These are phyloP conservation scores for Metarhizium robertsii DNA, from an alignment of 2,329 filamentous ascomycete genomes.

Conservation along the genomic window DNA sequence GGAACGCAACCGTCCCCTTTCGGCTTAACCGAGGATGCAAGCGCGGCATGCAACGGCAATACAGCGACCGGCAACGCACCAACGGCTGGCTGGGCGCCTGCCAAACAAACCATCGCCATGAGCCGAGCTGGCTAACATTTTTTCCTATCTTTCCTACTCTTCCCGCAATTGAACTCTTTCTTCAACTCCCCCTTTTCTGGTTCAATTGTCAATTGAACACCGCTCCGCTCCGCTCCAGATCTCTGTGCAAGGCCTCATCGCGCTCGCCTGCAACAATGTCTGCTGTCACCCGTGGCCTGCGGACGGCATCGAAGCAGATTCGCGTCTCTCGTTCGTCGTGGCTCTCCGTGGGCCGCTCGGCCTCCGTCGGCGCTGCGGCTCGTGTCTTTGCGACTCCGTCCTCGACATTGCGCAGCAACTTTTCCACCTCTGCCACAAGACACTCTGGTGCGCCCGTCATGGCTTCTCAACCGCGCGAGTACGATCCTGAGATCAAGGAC, in stretches of 20 bases:
- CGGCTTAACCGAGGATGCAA: conserved; percentile 3
- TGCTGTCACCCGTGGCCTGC: conserved; percentile 43
- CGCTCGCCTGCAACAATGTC: conserved; percentile 32
- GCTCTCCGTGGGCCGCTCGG: conserved; percentile 11
- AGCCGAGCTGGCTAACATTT: not conserved
- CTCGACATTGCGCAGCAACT: conserved; percentile 25
- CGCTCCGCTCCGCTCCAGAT: not conserved
- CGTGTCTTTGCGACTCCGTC: conserved; percentile 20
- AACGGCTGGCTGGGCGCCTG: too few species aligned
- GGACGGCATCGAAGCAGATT: conserved; percentile 45
- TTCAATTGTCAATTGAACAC: not conserved
- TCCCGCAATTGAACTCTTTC: conserved; percentile 2
- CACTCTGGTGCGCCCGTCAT: conserved; percentile 40
- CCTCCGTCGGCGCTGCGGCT: conserved; percentile 16
- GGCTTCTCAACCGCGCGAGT: conserved; percentile 48
- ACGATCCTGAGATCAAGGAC: conserved; percentile 88
- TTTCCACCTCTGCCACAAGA: conserved; percentile 40
- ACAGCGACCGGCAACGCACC: not conserved
- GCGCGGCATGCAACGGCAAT: conserved; percentile 10
- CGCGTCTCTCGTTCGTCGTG: conserved; percentile 28
- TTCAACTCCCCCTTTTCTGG: not conserved
- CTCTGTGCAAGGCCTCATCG: not conserved
- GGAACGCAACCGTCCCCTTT: not conserved
- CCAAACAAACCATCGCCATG: not conserved
- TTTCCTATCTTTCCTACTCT: conserved; percentile 4